A percentile compares a stretch with the other conserved stretches of the same genome.
Evolutionary conservation across 2,329 filamentous ascomycete species (phyloP).

Genomic region (Fusarium zealandicum): DNA sequence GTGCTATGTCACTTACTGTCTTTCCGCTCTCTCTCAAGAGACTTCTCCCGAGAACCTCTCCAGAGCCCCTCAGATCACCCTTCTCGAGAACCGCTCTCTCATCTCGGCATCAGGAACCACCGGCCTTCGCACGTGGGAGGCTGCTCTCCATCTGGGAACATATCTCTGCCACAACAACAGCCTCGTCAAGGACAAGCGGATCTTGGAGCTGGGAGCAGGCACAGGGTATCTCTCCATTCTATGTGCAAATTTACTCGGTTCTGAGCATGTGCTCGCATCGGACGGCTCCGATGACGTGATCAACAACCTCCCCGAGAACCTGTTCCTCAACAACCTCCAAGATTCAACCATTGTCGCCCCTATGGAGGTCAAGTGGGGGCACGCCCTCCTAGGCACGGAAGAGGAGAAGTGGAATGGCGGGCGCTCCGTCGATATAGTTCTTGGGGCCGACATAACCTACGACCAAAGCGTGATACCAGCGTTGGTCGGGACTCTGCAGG

Average conservation of each 20-base stretch:
- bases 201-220: constrained; percentile 78
- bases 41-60: background rate
- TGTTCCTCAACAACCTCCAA: constrained; percentile 72
- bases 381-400: constrained; percentile 64
- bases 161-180: constrained; percentile 63
- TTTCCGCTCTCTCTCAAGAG: constrained; percentile 46
- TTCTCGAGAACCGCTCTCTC: constrained; percentile 73
- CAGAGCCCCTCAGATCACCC: constrained; percentile 55
- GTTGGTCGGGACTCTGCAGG: constrained; percentile 69
- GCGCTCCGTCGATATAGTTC: constrained; percentile 64
- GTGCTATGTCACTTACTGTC: constrained; percentile 75
- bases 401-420: constrained; percentile 60
- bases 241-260: constrained; percentile 70
- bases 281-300: constrained; percentile 79
- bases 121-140: constrained; percentile 82
- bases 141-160: constrained; percentile 74
- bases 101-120: constrained; percentile 77
- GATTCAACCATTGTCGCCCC: constrained; percentile 53
- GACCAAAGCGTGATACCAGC: constrained; percentile 69
- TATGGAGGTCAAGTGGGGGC: constrained; percentile 70
- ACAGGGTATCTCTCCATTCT: constrained; percentile 79
- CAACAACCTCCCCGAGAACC: constrained; percentile 69
- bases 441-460: constrained; percentile 83
- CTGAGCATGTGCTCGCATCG: constrained; percentile 69
- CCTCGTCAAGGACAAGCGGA: constrained; percentile 59